A percentile compares a stretch with the other conserved stretches of the same genome.
Evolutionary conservation across 495 filamentous ascomycete species (phyloP).

Genomic region (Parathielavia hyrcaniae): DNA sequence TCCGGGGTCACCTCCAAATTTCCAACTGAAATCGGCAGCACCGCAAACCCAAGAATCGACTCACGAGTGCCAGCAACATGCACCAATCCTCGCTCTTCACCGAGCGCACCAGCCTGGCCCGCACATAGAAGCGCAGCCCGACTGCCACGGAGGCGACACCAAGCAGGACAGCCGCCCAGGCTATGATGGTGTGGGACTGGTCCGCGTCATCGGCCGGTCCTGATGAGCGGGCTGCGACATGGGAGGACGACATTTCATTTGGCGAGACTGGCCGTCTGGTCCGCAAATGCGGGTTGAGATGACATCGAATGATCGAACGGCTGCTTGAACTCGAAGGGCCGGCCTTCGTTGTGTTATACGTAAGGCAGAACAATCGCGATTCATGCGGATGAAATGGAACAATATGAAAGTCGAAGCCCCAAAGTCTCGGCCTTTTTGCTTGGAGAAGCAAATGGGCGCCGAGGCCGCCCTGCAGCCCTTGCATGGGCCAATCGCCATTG

Average conservation of each 20-base stretch:
- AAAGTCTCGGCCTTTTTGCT: background rate
- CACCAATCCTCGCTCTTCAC: slow-evolving; percentile 8
- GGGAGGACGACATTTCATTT: slow-evolving; percentile 3
- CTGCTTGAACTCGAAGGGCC: too few relatives aligned
- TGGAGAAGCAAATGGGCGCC: background rate
- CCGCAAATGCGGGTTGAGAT: too few relatives aligned
- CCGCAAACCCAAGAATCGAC: background rate
- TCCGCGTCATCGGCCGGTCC: background rate
- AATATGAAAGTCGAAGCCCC: too few relatives aligned
- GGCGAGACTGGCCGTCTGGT: background rate
- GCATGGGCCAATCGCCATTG: background rate
- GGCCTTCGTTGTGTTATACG: too few relatives aligned
- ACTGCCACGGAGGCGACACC: background rate
- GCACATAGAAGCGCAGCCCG: slow-evolving; percentile 4
- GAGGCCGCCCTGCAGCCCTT: background rate
- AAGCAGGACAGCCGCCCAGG: background rate
- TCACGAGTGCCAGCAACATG: background rate
- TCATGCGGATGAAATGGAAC: too few relatives aligned
- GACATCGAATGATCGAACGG: too few relatives aligned
- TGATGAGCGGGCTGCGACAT: background rate
- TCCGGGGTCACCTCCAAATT: background rate
- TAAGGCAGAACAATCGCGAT: too few relatives aligned
- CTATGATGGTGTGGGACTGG: background rate
- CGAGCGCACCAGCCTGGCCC: background rate
- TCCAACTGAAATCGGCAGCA: too few relatives aligned